A percentile compares a stretch with the other conserved stretches of the same genome.
Evolutionary conservation across 2,329 filamentous ascomycete species (phyloP).

Genomic region (Dothideomycetes sp.): DNA sequence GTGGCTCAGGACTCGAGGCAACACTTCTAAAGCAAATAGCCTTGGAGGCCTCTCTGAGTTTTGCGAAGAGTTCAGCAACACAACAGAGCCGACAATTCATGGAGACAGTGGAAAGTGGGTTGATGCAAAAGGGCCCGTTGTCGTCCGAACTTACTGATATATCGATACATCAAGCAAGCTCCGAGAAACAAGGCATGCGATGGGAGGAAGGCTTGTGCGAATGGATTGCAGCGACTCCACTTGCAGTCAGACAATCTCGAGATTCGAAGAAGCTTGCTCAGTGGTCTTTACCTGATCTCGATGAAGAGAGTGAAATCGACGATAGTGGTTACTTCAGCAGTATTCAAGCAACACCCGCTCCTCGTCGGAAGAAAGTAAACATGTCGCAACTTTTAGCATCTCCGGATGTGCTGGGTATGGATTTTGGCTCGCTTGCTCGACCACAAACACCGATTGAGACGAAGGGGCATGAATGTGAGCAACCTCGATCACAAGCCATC

Average conservation of each 20-base stretch:
- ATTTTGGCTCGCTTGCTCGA: no score
- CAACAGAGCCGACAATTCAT: constrained; percentile 24
- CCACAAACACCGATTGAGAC: no score
- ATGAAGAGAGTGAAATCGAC: constrained; percentile 3
- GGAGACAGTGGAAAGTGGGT: constrained; percentile 25
- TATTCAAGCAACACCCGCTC: background rate
- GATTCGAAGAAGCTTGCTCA: background rate
- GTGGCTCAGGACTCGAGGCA: constrained; percentile 20
- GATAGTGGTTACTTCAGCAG: constrained; percentile 10
- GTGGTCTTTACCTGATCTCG: background rate
- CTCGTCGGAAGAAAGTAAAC: background rate
- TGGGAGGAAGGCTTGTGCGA: constrained; percentile 40
- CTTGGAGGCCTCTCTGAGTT: constrained; percentile 29
- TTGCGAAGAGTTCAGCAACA: constrained; percentile 25
- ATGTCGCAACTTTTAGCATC: constrained; percentile 1
- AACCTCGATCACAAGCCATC: no score
- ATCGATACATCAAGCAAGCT: background rate
- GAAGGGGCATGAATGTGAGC: no score
- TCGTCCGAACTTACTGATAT: constrained; percentile 19
- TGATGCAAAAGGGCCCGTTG: constrained; percentile 24
- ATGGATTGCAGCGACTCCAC: constrained; percentile 36
- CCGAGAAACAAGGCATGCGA: constrained; percentile 20
- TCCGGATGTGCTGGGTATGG: constrained; percentile 7
- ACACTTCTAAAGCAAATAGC: constrained; percentile 28
- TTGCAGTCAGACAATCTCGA: background rate